Base-by-base conservation (phyloP, 306 rosid genomes). In the Trichosanthes cucumerina region DNA sequence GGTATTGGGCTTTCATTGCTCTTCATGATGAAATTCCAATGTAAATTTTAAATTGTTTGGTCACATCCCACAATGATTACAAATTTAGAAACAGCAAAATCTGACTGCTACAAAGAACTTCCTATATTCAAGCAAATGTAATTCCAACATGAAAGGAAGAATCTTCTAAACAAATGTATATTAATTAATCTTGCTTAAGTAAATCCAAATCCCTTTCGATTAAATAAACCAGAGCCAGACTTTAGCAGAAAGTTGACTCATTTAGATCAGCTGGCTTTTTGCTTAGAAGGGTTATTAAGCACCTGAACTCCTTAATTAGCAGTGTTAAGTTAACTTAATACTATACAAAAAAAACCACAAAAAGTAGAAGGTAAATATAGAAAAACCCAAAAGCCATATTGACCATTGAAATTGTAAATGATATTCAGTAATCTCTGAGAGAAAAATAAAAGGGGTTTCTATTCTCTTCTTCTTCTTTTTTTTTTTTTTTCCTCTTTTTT, bases 101-200 rank as follows among this genome's bases (percentile, higher is more conserved):
- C 78, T 70, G 76, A 70, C 76, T 73, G 78, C 62, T 49, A 46
- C 28, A 50, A 5, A 50, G 56, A 53, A 50, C 44, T 39, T 49
- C 41, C 34, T 18, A 24, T 4, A 49, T 73, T 73, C 26, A 46
- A 44, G 39, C 33, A 46, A 44, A 23, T 71, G 24, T 21, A 49
- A 16, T 46, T 73, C 43, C 59, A 73, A 50, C 43, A 73, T 28
- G 6, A 31, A 49, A 31, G 78, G 16, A 9, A 73, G 23, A 47
- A 31, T 44, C 44, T 73, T 28, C 14, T 49, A 49, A 26, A 50
- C 77, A 73, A 46, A 12, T 23, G 4, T 3, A 68, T 44, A 70
- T 70, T 44, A 23, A 14, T 16, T 2, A 2, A 49, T 18, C 36
- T 47, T 49, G 16, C 63, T 74, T 4, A 9, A 33, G 63, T 52